Evolutionary conservation across 2,329 filamentous ascomycete species (phyloP).

Genomic region (Cercospora sp.): DNA sequence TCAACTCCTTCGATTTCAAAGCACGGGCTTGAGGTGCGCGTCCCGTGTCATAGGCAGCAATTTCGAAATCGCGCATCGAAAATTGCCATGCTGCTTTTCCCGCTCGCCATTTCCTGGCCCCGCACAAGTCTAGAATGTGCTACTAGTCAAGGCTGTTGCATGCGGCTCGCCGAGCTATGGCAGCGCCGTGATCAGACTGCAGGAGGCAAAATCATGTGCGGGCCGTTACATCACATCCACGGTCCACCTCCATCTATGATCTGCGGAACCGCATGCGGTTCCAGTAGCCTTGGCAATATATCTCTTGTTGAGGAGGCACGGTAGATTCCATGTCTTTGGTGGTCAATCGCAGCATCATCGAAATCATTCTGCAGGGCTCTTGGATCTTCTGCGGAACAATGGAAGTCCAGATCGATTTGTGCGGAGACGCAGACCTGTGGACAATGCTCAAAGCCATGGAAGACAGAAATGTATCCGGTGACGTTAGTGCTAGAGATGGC

Average conservation of each 20-base stretch:
- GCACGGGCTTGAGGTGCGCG: neutral
- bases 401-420: neutral
- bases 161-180: neutral
- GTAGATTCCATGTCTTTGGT: neutral
- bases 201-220: neutral
- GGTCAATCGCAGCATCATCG: neutral
- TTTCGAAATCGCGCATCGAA: neutral
- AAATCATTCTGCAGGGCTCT: neutral
- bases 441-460: neutral
- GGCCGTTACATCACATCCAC: neutral
- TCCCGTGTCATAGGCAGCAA: neutral
- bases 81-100: neutral
- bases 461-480: neutral
- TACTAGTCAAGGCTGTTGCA: neutral
- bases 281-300: neutral
- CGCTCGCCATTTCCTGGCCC: neutral
- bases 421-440: neutral
- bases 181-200: neutral
- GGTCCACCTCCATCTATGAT: neutral
- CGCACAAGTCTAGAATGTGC: neutral
- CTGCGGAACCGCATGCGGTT: neutral
- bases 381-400: neutral
- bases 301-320: neutral
- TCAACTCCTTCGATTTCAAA: neutral
- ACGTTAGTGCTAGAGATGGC: neutral